Evolutionary conservation across 805 yeast species (phyloP), one percentile per base, ranked within the genome.

Genomic region (Pichia manshurica): DNA sequence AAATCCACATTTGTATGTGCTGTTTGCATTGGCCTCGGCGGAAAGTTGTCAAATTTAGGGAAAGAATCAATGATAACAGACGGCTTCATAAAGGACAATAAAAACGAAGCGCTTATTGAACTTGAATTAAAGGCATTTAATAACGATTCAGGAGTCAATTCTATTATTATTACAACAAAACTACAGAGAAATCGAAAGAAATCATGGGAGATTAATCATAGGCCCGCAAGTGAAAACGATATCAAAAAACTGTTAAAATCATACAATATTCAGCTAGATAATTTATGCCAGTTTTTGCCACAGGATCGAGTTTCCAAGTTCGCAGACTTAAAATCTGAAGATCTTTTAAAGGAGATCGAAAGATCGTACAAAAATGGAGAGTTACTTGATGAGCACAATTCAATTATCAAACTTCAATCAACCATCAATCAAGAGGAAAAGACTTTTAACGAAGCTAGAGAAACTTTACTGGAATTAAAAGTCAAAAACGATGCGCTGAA

Each of bases 261-360:
- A 2, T 73, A 80, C 52, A 85, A 85, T 59, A 84, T 93, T 50
- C 98, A 93, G 60, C 71, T 93, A 48, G 95, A 88, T 61, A 93
- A 91, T 61, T 71, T 91, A 43, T 90, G 98, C 60, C 97, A 91
- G 61, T 93, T 93, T 59, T 69, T 93, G 47, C 96, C 99, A 0
- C 99, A 93, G 62, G 98, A 91, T 57, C 74, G 95, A 50, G 98
- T 93, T 6, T 91, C 95, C 2, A 88, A 87, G 54, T 93, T 93
- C 70, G 95, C 97, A 0, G 77, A 83, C 3, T 68, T 87, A 54
- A 75, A 85, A 25, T 86, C 95, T 1, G 89, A 85, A 52, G 79
- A 80, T 50, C 67, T 91, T 8, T 70, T 93, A 12, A 58, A 71
- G 22, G 95, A 87, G 57, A 87, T 96, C 1, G 87, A 89, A 58